Evolutionary conservation across 345 rosid genomes (phyloP), one percentile per base, ranked within the genome.

Genomic region (Ceriops decandra): DNA sequence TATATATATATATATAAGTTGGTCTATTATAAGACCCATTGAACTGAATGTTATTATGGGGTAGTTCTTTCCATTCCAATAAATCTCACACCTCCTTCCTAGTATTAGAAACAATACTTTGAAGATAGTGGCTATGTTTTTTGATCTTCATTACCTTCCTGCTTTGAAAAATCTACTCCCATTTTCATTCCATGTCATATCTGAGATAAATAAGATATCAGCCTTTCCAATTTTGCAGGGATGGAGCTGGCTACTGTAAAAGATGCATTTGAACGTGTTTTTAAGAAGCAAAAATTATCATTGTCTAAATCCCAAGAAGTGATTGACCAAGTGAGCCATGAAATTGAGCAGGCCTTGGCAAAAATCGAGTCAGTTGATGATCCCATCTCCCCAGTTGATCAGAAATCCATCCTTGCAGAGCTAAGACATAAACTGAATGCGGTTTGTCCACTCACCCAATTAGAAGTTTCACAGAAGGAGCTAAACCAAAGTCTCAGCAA

Each of bases 391-490:
- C 73, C 72, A 10, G 47, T 53, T 54, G 77, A 79, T 75, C 78
- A 69, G 72, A 84, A 78, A 68, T 69, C 85, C 22, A 65, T 82
- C 42, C 80, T 88, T 5, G 46, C 74, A 9, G 87, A 83, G 71
- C 77, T 91, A 36, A 85, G 78, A 73, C 76, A 33, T 10, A 89
- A 82, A 84, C 84, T 91, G 49, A 79, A 67, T 57, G 64, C 82
- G 20, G 74, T 84, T 54, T 71, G 72, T 56, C 88, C 85, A 0
- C 82, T 70, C 5, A 67, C 74, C 42, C 88, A 77, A 73, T 73
- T 93, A 62, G 91, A 89, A 79, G 88, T 69, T 16, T 70, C 80
- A 59, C 90, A 83, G 54, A 91, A 85, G 80, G 93, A 95, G 62
- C 68, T 72, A 54, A 84, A 79, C 60, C 3, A 53, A 53, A 76